A percentile compares a stretch with the other conserved stretches of the same genome.
Conservation (phyloP, 2,329 filamentous ascomycete species). For the Colletotrichum lini region DNA sequence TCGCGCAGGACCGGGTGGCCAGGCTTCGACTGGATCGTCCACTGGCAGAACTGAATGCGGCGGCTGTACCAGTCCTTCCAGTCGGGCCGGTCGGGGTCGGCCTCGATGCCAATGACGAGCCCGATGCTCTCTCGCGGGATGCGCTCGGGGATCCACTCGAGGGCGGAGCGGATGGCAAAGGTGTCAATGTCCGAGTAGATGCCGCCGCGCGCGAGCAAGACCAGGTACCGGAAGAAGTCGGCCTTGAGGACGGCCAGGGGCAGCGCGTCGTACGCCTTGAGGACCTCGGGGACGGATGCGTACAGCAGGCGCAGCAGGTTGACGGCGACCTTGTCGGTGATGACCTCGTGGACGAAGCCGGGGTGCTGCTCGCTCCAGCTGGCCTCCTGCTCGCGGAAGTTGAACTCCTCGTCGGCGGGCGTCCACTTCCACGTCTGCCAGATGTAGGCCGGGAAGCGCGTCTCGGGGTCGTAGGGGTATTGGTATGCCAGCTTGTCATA, state of each 20-base stretch:
- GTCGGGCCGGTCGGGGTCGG: conserved; percentile 91
- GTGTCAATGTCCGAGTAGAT: conserved; percentile 96
- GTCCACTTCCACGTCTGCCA: conserved; percentile 99
- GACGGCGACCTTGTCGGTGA: conserved; percentile 89
- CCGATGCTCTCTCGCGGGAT: conserved; percentile 86
- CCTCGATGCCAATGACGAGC: conserved; percentile 94
- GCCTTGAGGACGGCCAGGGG: conserved; percentile 83
- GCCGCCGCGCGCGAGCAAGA: conserved; percentile 72
- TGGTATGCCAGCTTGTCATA: conserved; percentile 90
- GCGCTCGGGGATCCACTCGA: conserved; percentile 87
- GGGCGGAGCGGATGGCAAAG: conserved; percentile 82
- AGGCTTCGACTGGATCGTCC: conserved; percentile 97
- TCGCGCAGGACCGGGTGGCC: conserved; percentile 94
- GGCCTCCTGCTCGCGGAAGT: conserved; percentile 86
- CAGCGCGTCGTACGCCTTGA: conserved; percentile 81
- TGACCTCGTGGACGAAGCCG: conserved; percentile 94
- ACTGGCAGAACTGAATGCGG: conserved; percentile 97
- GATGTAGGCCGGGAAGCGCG: conserved; percentile 96
- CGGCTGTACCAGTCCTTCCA: conserved; percentile 98
- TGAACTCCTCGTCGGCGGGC: conserved; percentile 83
- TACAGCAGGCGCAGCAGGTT: conserved; percentile 90
- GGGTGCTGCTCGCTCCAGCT: conserved; percentile 92
- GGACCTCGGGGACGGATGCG: conserved; percentile 82
- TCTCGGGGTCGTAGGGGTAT: conserved; percentile 90
- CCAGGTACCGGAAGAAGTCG: conserved; percentile 84